Conservation (phyloP, 192 early-diverging fungal genomes). For the Diversispora epigaea region DNA sequence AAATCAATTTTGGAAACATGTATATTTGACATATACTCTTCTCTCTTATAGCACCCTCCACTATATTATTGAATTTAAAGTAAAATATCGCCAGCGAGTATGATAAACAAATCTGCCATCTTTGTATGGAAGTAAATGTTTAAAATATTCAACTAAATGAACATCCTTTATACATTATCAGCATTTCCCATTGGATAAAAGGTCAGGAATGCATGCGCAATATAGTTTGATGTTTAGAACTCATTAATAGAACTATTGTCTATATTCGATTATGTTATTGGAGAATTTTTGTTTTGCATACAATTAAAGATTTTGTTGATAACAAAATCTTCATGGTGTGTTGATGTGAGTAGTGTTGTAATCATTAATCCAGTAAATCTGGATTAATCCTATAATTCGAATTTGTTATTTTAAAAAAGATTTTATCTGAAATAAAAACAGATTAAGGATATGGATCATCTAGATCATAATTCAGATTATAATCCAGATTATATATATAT, state of each 20-base stretch:
- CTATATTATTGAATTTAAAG: conserved; percentile 2
- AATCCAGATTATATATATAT: too few relatives aligned
- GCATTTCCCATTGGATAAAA: background rate
- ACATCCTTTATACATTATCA: conserved; percentile 9
- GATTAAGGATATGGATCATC: too few relatives aligned
- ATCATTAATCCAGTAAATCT: too few relatives aligned
- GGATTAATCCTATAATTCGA: too few relatives aligned
- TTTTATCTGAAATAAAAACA: too few relatives aligned
- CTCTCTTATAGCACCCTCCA: background rate
- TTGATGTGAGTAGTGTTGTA: too few relatives aligned
- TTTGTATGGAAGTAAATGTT: conserved; percentile 2
- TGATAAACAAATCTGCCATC: background rate
- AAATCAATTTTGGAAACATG: too few relatives aligned
- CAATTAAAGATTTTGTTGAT: too few relatives aligned
- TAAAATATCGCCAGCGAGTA: background rate
- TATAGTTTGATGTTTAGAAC: background rate
- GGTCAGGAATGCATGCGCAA: background rate
- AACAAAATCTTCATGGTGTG: too few relatives aligned
- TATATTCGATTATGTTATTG: conserved; percentile 2
- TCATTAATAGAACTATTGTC: conserved; percentile 7
- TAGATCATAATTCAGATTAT: too few relatives aligned
- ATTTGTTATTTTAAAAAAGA: too few relatives aligned
- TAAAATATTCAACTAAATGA: background rate
- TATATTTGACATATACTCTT: too few relatives aligned
- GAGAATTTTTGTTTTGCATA: background rate